These are phyloP conservation scores for Verruconis gallopava DNA, from an alignment of 2,329 filamentous ascomycete species.

Conservation along the genomic window DNA sequence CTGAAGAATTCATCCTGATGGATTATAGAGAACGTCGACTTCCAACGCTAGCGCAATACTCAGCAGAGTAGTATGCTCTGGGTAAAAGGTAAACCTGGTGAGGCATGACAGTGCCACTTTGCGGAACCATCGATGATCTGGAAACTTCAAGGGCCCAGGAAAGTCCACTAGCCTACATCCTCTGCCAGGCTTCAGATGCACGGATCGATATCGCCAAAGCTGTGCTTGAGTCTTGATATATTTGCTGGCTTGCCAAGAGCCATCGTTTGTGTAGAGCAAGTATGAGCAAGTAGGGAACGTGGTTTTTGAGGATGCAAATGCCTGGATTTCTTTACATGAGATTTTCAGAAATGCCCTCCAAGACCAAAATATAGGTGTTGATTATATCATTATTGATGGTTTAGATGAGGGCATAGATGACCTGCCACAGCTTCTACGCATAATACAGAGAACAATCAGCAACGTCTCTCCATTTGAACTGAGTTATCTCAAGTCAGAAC, in stretches of 20 bases:
- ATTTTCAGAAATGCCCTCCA: slow-evolving; percentile 30
- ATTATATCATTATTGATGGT: slow-evolving; percentile 32
- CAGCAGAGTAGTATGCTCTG: slow-evolving; percentile 22
- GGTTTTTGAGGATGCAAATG: slow-evolving; percentile 29
- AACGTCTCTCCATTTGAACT: slow-evolving; percentile 14
- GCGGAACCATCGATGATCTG: slow-evolving; percentile 18
- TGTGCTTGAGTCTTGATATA: slow-evolving; percentile 3
- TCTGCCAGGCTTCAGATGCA: slow-evolving; percentile 30
- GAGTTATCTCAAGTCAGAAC: slow-evolving; percentile 35
- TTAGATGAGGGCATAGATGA: slow-evolving; percentile 32
- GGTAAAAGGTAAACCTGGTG: slow-evolving; percentile 18
- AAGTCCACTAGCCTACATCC: slow-evolving; percentile 22
- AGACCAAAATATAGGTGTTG: slow-evolving; percentile 18
- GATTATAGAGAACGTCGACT: slow-evolving; percentile 17
- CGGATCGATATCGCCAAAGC: slow-evolving; percentile 21
- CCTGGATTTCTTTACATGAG: slow-evolving; percentile 23
- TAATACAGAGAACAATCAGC: slow-evolving; percentile 6
- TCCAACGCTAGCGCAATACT: slow-evolving; percentile 16
- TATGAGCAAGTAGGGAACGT: slow-evolving; percentile 23
- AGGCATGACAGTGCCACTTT: slow-evolving; percentile 24
- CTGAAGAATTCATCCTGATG: slow-evolving; percentile 13
- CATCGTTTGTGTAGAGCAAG: slow-evolving; percentile 19
- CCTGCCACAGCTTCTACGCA: slow-evolving; percentile 10
- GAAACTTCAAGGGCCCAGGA: slow-evolving; percentile 13
- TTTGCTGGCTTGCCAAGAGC: slow-evolving; percentile 22